Conservation (phyloP, 1,284 basidiomycete species). For the Stygiomarasmius scandens region DNA sequence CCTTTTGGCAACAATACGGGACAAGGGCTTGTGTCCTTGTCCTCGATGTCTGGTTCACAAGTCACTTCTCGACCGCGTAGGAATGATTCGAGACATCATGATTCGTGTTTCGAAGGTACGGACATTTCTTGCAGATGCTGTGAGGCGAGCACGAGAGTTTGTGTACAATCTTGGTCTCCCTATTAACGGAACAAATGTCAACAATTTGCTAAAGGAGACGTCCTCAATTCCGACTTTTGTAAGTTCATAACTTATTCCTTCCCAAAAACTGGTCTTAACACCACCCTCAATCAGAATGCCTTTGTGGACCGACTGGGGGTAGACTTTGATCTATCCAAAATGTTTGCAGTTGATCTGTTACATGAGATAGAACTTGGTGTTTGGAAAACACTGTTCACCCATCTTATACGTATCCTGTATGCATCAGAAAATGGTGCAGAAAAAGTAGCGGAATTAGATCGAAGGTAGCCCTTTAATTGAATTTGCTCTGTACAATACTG, state of each 20-base stretch:
- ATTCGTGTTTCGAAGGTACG: background rate
- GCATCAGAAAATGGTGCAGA: conserved; percentile 9
- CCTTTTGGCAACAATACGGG: conserved; percentile 30
- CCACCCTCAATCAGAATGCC: conserved; percentile 29
- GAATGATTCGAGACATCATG: background rate
- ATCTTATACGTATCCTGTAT: conserved; percentile 36
- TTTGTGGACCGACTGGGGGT: conserved; percentile 28
- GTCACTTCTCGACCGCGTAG: conserved; percentile 18
- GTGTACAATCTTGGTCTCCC: conserved; percentile 25
- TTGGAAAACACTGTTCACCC: conserved; percentile 37
- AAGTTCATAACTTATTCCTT: background rate
- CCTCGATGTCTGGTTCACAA: conserved; percentile 30
- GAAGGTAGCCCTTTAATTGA: background rate
- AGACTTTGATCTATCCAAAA: conserved; percentile 29
- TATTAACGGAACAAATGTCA: conserved; percentile 9
- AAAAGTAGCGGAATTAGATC: conserved; percentile 1
- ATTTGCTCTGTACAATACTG: background rate
- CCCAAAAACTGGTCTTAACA: background rate
- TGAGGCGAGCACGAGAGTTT: conserved; percentile 15
- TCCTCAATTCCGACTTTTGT: conserved; percentile 9
- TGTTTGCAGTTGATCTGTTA: conserved; percentile 37
- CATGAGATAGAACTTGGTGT: conserved; percentile 42
- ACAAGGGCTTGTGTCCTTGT: conserved; percentile 33
- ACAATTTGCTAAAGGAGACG: background rate
- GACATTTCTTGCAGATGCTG: background rate